Evolutionary conservation across 129 eudicot genomes (phyloP).

Genomic region (Mikania micrantha): DNA sequence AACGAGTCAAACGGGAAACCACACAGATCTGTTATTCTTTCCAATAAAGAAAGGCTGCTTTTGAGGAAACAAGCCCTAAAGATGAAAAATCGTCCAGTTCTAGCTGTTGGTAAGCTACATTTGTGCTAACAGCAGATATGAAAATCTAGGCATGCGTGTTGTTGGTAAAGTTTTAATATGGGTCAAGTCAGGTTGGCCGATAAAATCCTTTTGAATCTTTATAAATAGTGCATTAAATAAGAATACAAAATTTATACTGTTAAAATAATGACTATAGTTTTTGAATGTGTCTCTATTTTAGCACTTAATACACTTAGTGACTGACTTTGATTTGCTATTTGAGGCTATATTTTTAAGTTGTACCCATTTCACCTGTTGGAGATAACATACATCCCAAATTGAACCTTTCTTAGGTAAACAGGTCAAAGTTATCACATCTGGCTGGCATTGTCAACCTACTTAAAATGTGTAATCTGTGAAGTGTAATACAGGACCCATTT

Average conservation of each 20-base stretch:
- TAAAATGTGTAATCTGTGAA: too few species aligned
- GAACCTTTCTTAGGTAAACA: neutral
- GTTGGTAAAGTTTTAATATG: neutral
- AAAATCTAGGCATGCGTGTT: neutral
- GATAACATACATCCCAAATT: neutral
- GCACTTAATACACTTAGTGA: neutral
- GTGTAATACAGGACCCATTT: too few species aligned
- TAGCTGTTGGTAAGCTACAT: conserved; percentile 68
- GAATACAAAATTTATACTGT: neutral
- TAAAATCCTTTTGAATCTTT: neutral
- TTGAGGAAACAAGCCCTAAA: conserved; percentile 82
- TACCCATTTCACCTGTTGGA: neutral
- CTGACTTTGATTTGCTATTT: neutral
- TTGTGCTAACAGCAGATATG: neutral
- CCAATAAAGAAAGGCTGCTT: conserved; percentile 85
- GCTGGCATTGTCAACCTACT: neutral
- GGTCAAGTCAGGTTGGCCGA: neutral
- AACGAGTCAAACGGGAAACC: conserved; percentile 22
- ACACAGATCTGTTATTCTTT: conserved; percentile 45
- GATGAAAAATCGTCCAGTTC: conserved; percentile 60
- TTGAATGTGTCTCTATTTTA: neutral
- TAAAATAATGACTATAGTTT: neutral
- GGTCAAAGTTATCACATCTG: neutral
- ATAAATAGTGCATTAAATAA: neutral
- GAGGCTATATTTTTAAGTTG: neutral